Evolutionary conservation across 441 rosid genomes (phyloP).

Genomic region (Gossypium trilobum): DNA sequence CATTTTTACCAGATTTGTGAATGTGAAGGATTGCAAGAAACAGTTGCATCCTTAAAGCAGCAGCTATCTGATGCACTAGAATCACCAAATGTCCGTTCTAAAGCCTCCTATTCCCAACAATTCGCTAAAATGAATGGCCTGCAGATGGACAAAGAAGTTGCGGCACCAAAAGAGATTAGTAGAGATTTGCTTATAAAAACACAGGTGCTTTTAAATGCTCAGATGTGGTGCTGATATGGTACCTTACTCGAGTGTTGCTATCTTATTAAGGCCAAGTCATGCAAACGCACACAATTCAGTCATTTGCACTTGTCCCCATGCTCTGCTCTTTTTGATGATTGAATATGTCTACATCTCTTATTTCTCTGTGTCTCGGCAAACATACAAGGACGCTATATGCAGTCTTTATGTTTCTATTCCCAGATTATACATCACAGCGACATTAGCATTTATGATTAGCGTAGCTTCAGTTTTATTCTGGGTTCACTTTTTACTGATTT

Average conservation of each 20-base stretch:
- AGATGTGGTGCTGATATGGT: background rate
- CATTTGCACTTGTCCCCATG: background rate
- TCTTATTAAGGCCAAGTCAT: conserved; percentile 4
- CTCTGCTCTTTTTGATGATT: background rate
- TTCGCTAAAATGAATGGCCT: conserved; percentile 28
- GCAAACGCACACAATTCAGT: background rate
- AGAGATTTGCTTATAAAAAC: conserved; percentile 32
- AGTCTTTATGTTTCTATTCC: background rate
- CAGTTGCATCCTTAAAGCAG: conserved; percentile 57
- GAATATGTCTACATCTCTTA: background rate
- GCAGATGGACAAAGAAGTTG: conserved; percentile 31
- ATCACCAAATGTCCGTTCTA: conserved; percentile 26
- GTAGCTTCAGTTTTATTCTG: background rate
- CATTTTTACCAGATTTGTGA: conserved; percentile 41
- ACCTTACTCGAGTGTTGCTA: background rate
- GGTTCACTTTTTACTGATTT: background rate
- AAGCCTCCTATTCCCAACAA: conserved; percentile 31
- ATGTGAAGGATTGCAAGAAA: conserved; percentile 71
- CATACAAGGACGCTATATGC: background rate
- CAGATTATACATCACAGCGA: background rate
- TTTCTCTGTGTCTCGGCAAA: background rate
- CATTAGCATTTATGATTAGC: background rate
- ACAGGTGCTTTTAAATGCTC: conserved; percentile 39
- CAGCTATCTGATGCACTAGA: conserved; percentile 66
- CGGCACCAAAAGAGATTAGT: conserved; percentile 23